phyloP scores from a whole-genome alignment of 306 rosid genomes.

The Rosa multiflora region DNA sequence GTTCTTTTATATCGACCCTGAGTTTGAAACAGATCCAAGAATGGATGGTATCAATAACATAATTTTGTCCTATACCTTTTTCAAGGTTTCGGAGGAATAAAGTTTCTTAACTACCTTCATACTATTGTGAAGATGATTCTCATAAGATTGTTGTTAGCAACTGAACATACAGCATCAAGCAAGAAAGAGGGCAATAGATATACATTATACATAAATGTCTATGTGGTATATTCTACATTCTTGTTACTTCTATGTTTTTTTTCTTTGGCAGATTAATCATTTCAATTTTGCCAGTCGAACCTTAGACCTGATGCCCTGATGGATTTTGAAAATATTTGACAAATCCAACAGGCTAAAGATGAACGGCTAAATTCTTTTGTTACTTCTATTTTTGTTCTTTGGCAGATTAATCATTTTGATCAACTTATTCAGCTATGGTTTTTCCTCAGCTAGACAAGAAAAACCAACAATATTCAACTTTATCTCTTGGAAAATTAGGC shows the following conservation, averaged over 20 bases:
- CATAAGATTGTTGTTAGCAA: background rate
- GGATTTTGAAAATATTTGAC: too few species aligned
- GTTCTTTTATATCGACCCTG: slow-evolving; percentile 94
- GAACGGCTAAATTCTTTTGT: too few species aligned
- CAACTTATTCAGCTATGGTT: background rate
- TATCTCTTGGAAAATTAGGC: background rate
- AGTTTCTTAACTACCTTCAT: background rate
- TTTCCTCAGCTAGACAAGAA: background rate
- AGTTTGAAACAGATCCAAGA: slow-evolving; percentile 81
- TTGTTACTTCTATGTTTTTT: background rate
- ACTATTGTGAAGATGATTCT: background rate
- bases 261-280: background rate
- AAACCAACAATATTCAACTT: background rate
- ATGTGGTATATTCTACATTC: background rate
- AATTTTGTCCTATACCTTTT: slow-evolving; percentile 85
- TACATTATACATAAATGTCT: background rate
- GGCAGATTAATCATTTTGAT: background rate
- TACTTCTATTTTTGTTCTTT: too few species aligned
- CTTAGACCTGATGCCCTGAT: too few species aligned
- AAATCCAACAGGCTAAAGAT: too few species aligned
- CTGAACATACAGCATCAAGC: background rate
- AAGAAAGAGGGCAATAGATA: background rate
- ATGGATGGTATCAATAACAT: slow-evolving; percentile 91
- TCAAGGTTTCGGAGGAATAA: slow-evolving; percentile 87
- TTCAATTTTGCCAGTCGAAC: background rate